These are phyloP conservation scores for Trichocomaceae sp. DNA, from an alignment of 2,329 filamentous ascomycete genomes.

Conservation along the genomic window DNA sequence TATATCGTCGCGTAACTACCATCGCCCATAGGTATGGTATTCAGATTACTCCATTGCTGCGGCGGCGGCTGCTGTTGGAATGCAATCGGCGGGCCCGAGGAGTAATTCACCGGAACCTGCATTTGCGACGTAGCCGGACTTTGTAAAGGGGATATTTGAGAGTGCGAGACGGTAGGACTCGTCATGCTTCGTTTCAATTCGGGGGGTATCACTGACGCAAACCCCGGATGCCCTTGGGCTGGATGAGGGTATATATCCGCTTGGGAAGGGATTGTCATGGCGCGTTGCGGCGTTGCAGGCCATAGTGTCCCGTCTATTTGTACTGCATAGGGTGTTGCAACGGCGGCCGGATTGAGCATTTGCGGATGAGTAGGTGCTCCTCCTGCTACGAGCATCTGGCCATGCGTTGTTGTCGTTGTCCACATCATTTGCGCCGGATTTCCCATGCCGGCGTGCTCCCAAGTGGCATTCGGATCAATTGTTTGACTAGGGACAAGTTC, in stretches of 20 bases:
- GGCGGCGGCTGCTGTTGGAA: conserved; percentile 13
- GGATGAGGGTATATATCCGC: conserved; percentile 19
- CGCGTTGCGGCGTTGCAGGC: conserved; percentile 29
- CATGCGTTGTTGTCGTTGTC: conserved; percentile 24
- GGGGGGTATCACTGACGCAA: conserved; percentile 23
- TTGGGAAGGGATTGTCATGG: conserved; percentile 13
- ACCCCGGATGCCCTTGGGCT: conserved; percentile 21
- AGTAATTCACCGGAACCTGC: conserved; percentile 23
- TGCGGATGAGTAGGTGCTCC: conserved; percentile 28
- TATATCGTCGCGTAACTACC: conserved; percentile 30
- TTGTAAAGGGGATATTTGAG: conserved; percentile 15
- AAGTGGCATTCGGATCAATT: conserved; percentile 30
- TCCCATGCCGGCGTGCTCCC: conserved; percentile 34
- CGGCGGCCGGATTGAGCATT: conserved; percentile 20
- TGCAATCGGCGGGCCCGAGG: conserved; percentile 9
- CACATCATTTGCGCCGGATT: conserved; percentile 28
- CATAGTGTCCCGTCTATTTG: conserved; percentile 33
- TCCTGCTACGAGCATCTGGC: conserved; percentile 19
- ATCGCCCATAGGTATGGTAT: conserved; percentile 20
- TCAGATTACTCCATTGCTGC: conserved; percentile 13
- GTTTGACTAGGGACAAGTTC: conserved; percentile 27
- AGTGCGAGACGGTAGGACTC: conserved; percentile 24
- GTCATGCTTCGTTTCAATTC: conserved; percentile 35
- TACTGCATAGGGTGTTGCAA: conserved; percentile 24
- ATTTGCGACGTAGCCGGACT: conserved; percentile 22